Conservation (phyloP, 164 flowering plant species). For the Berberis vulgaris region DNA sequence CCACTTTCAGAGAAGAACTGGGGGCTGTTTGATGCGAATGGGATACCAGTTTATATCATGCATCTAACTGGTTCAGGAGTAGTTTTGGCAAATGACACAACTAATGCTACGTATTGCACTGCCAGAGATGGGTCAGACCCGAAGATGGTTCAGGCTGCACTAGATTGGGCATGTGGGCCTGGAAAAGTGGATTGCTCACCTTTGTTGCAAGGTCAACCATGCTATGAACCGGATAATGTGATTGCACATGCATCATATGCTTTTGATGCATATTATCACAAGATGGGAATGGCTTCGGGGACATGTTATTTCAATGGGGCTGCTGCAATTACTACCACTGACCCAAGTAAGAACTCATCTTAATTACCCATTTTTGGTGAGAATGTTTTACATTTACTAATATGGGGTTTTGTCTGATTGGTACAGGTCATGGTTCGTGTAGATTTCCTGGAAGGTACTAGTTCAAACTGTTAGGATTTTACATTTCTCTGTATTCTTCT, state of each 20-base stretch:
- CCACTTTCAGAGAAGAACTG: slow-evolving; percentile 77
- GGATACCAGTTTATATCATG: slow-evolving; percentile 52
- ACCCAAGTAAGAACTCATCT: slow-evolving; percentile 65
- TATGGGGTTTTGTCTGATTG: slow-evolving; percentile 8
- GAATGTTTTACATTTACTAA: slow-evolving; percentile 5
- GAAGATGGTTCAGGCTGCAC: slow-evolving; percentile 80
- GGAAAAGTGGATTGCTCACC: slow-evolving; percentile 80
- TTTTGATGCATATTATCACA: slow-evolving; percentile 69
- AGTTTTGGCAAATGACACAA: slow-evolving; percentile 75
- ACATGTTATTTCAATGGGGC: slow-evolving; percentile 85
- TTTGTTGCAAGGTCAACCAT: slow-evolving; percentile 62
- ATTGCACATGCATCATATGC: slow-evolving; percentile 73
- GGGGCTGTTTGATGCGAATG: slow-evolving; percentile 77
- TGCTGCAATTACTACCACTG: slow-evolving; percentile 64
- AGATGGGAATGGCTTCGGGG: slow-evolving; percentile 55
- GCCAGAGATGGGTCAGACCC: slow-evolving; percentile 56
- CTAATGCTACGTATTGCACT: slow-evolving; percentile 74
- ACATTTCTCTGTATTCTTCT: background rate
- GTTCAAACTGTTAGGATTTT: background rate
- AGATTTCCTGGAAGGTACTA: slow-evolving; percentile 70
- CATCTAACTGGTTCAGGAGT: slow-evolving; percentile 69
- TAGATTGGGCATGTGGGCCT: slow-evolving; percentile 97
- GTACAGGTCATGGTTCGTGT: slow-evolving; percentile 80
- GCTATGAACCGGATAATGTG: slow-evolving; percentile 79
- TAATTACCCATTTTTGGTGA: background rate